phyloP scores from a whole-genome alignment of 2,329 filamentous ascomycete species.

The Davidsoniella australis region DNA sequence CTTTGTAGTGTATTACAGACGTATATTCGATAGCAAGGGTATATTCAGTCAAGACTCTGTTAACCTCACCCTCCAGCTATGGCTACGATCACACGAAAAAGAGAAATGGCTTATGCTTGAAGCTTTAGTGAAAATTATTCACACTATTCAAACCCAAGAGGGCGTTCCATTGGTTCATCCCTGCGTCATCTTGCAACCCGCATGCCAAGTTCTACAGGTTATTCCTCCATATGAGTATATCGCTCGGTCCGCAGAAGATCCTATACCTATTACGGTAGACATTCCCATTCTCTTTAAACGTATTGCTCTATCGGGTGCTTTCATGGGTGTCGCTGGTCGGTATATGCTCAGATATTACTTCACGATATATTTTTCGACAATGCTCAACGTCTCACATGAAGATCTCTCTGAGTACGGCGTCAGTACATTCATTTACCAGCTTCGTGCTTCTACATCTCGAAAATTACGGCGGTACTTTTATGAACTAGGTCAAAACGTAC shows the following conservation, averaged over 20 bases:
- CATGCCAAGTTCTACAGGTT: neutral
- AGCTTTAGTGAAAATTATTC: neutral
- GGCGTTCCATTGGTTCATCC: conserved; percentile 1
- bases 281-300: conserved; percentile 3
- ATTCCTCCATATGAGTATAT: conserved; percentile 1
- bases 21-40: neutral
- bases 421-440: neutral
- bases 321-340: conserved; percentile 2
- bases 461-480: neutral
- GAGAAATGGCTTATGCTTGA: conserved; percentile 4
- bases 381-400: neutral
- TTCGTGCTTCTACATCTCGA: neutral
- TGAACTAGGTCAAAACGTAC: neutral
- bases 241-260: neutral
- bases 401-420: neutral
- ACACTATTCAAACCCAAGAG: neutral
- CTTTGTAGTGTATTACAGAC: conserved; percentile 1
- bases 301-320: neutral
- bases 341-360: conserved; percentile 3
- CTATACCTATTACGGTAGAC: neutral
- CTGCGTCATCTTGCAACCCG: neutral
- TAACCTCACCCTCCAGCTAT: neutral
- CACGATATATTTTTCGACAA: neutral
- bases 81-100: neutral
- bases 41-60: neutral